Evolutionary conservation across 129 eudicot species (phyloP), one percentile per base, ranked within the genome.

Genomic region (Silybum marianum): DNA sequence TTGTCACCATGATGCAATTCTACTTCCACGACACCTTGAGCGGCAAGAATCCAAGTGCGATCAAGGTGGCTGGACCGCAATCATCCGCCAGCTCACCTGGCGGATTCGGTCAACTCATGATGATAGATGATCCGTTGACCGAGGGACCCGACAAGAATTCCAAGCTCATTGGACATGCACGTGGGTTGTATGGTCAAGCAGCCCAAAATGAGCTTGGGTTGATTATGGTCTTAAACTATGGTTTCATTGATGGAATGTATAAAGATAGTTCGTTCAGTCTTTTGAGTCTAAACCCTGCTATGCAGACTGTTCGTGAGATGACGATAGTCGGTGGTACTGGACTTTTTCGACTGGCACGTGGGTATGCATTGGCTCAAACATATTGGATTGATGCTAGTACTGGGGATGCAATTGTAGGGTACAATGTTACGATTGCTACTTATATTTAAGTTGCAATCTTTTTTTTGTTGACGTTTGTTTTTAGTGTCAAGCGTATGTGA

Each of bases 301-400:
- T 78, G 79, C 71, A 89, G 3, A 58, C 79, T 2, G 83, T 79
- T 6, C 85, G 98, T 9, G 98, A 94, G 84, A 79, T 90, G 89
- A 73, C 98, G 0, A 83, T 94, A 1, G 91, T 90, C 16, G 97
- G 98, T 23, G 98, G 98, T 11, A 91, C 95, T 16, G 95, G 98
- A 21, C 85, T 91, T 63, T 93, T 94, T 28, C 88, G 96, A 30
- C 54, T 94, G 77, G 98, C 93, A 21, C 95, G 96, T 10, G 98
- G 98, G 6, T 89, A 83, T 12, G 97, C 93, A 0, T 40, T 89
- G 40, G 91, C 92, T 19, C 86, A 86, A n/a, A 94, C 98, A 5
- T 81, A 90, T 75, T 82, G 74, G 72, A 1, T 76, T 8, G 83
- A 94, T 69, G 36, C 80, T 8, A 60, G 76, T 7, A 86, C 90